Evolutionary conservation across 257 asterid genomes (phyloP).

Genomic region (Solanum pimpinellifolium): DNA sequence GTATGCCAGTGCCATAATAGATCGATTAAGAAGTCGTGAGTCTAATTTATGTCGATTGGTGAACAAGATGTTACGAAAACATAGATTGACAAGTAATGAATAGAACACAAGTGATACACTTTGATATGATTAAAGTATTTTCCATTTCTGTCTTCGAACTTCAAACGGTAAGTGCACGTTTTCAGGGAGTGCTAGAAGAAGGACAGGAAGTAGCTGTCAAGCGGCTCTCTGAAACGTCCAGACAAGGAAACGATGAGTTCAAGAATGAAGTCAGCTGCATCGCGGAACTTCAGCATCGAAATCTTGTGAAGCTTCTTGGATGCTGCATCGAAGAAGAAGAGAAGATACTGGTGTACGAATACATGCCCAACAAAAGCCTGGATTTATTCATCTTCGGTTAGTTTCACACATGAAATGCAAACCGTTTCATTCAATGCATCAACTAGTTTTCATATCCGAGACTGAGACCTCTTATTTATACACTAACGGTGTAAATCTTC

Average conservation of each 20-base stretch:
- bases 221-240: conserved; percentile 19
- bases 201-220: conserved; percentile 28
- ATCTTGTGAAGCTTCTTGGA: conserved; percentile 33
- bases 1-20: background rate
- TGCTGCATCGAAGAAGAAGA: conserved; percentile 29
- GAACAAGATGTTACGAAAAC: background rate
- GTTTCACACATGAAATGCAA: background rate
- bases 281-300: conserved; percentile 30
- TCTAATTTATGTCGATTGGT: background rate
- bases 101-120: background rate
- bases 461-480: background rate
- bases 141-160: background rate
- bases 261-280: conserved; percentile 25
- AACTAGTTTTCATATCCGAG: background rate
- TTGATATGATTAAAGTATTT: background rate
- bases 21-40: background rate
- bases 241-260: conserved; percentile 26
- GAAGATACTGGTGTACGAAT: conserved; percentile 27
- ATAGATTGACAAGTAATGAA: background rate
- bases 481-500: background rate
- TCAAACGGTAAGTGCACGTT: background rate
- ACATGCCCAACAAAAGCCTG: conserved; percentile 25
- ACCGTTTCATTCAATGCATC: background rate
- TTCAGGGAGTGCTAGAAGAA: conserved; percentile 11
- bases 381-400: conserved; percentile 25